Percentiles rank a stretch among this genome's conserved stretches.
Conservation (phyloP, 371 early-diverging fungal species). For the Lichtheimia hyalospora region DNA sequence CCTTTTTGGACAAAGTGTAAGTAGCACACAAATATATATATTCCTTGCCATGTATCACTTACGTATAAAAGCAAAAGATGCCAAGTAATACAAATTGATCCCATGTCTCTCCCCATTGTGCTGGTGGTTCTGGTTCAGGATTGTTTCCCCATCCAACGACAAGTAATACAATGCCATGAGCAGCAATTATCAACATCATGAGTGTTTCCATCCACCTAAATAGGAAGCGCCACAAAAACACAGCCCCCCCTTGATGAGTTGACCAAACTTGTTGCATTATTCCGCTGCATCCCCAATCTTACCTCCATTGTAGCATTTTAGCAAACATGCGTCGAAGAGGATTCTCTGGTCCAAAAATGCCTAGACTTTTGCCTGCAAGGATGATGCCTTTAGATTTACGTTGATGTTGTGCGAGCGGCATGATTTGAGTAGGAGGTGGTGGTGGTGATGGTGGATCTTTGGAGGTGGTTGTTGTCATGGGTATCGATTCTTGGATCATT, state of each 20-base stretch:
- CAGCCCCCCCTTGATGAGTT: too few species aligned
- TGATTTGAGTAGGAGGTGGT: too few species aligned
- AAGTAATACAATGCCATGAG: conserved; percentile 49
- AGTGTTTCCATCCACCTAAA: conserved; percentile 59
- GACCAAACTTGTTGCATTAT: too few species aligned
- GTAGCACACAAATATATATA: too few species aligned
- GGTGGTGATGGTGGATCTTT: too few species aligned
- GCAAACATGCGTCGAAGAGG: conserved; percentile 24
- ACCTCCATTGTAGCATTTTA: conserved; percentile 32
- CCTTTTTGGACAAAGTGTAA: too few species aligned
- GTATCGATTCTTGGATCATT: conserved; percentile 22
- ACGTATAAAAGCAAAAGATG: conserved; percentile 63
- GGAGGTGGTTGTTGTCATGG: conserved; percentile 21
- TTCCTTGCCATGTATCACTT: conserved; percentile 12
- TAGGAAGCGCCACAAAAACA: too few species aligned
- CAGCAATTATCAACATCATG: conserved; percentile 50
- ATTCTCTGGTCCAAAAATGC: conserved; percentile 28
- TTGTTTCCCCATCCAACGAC: conserved; percentile 44
- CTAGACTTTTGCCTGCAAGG: conserved; percentile 29
- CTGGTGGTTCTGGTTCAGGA: conserved; percentile 29
- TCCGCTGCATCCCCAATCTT: conserved; percentile 4
- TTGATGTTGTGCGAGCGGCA: too few species aligned
- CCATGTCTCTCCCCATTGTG: conserved; percentile 54
- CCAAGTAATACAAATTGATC: conserved; percentile 54
- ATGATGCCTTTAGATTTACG: conserved; percentile 3